A percentile compares a stretch with the other conserved stretches of the same genome.
phyloP scores from a whole-genome alignment of 768 basidiomycete genomes.

The Rhizopogon vulgaris region DNA sequence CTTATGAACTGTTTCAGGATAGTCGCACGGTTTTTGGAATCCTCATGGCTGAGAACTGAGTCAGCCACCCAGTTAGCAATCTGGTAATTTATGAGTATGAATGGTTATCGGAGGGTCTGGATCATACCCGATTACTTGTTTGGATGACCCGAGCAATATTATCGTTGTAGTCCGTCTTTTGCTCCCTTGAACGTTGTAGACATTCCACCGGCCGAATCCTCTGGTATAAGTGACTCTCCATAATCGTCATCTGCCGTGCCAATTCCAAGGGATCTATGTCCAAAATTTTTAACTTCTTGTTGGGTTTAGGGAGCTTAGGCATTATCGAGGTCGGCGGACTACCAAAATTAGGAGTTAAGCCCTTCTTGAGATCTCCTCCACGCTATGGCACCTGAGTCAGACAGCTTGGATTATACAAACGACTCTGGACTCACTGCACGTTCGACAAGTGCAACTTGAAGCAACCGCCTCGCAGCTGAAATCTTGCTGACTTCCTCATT shows the following conservation, averaged over 20 bases:
- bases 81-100: constrained; percentile 32
- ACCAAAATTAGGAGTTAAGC: constrained; percentile 47
- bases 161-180: constrained; percentile 65
- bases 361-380: constrained; percentile 53
- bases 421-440: constrained; percentile 46
- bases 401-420: constrained; percentile 1
- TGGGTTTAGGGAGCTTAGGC: constrained; percentile 67
- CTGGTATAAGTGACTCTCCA: constrained; percentile 84
- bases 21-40: constrained; percentile 74
- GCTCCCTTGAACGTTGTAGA: constrained; percentile 75
- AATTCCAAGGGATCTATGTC: constrained; percentile 89
- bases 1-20: constrained; percentile 87
- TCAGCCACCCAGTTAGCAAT: constrained; percentile 93
- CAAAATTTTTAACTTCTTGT: constrained; percentile 69
- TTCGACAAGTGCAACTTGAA: too few species aligned
- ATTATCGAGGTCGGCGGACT: constrained; percentile 70
- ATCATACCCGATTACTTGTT: constrained; percentile 74
- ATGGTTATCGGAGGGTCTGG: background rate
- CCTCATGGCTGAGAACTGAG: constrained; percentile 72
- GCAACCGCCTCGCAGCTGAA: too few species aligned
- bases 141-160: constrained; percentile 86
- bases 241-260: constrained; percentile 87
- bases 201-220: constrained; percentile 89
- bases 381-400: constrained; percentile 25
- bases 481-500: too few species aligned